Evolutionary conservation across 73 alveolate genomes (phyloP).

Genomic region (Paramecium bursaria): DNA sequence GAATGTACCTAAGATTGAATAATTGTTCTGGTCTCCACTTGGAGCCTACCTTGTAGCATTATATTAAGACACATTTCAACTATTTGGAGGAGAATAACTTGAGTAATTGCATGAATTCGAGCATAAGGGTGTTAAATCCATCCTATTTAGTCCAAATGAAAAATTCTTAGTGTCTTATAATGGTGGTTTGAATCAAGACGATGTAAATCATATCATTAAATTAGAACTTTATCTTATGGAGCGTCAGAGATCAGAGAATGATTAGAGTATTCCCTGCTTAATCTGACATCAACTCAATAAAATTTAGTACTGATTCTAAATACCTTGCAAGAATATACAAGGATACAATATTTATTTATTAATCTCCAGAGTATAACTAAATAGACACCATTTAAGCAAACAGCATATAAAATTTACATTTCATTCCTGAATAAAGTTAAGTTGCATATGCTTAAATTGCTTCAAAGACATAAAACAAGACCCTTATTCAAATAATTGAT

Average conservation of each 20-base stretch:
- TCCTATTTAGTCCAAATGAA: conserved; percentile 50
- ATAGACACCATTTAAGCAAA: not conserved
- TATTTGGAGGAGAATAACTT: conserved; percentile 4
- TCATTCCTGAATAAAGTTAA: conserved; percentile 16
- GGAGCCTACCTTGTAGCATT: too few species aligned
- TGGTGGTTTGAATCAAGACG: not conserved
- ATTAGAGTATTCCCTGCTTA: not conserved
- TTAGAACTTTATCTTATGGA: conserved; percentile 20
- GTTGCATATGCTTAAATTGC: conserved; percentile 36
- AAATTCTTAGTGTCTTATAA: conserved; percentile 5
- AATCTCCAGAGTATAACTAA: conserved; percentile 32
- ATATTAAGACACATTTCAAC: too few species aligned
- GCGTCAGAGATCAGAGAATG: conserved; percentile 37
- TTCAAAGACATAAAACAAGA: conserved; percentile 22
- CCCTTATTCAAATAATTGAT: not conserved
- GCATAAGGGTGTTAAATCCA: not conserved
- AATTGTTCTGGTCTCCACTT: too few species aligned
- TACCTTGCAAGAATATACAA: not conserved
- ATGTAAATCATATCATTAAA: too few species aligned
- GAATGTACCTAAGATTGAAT: too few species aligned
- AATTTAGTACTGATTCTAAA: conserved; percentile 9
- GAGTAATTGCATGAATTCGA: conserved; percentile 50
- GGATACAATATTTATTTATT: conserved; percentile 16
- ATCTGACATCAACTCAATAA: not conserved
- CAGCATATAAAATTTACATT: conserved; percentile 7